Evolutionary conservation across 1,284 basidiomycete species (phyloP).

Genomic region (Mycena sp.): DNA sequence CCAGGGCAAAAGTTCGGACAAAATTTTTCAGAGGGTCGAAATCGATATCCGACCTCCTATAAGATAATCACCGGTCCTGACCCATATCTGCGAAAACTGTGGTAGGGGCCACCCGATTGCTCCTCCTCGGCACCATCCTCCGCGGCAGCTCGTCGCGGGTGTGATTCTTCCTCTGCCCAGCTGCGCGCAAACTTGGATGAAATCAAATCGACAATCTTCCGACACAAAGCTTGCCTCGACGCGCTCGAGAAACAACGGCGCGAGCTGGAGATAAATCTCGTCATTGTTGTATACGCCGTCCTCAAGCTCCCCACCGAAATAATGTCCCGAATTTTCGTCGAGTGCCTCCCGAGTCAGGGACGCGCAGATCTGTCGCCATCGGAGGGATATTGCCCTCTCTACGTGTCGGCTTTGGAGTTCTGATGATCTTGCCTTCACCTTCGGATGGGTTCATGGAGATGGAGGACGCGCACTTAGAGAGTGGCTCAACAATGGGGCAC

Average conservation of each 20-base stretch:
- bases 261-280: background rate
- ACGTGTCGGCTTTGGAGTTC: constrained; percentile 5
- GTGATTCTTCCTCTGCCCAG: too few species aligned
- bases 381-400: constrained; percentile 2
- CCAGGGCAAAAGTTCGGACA: too few species aligned
- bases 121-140: too few species aligned
- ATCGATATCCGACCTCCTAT: too few species aligned
- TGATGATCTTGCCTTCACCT: background rate
- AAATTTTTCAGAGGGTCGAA: too few species aligned
- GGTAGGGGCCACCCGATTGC: too few species aligned
- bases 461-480: background rate
- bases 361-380: constrained; percentile 3
- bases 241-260: background rate
- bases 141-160: too few species aligned
- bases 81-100: too few species aligned
- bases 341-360: background rate
- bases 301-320: background rate
- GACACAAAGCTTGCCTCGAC: background rate
- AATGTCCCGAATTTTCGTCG: background rate
- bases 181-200: too few species aligned
- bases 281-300: background rate
- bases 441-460: background rate
- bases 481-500: too few species aligned
- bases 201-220: background rate
- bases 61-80: too few species aligned